Evolutionary conservation across 176 grass and related monocot species (phyloP).

Genomic region (Poa pratensis): DNA sequence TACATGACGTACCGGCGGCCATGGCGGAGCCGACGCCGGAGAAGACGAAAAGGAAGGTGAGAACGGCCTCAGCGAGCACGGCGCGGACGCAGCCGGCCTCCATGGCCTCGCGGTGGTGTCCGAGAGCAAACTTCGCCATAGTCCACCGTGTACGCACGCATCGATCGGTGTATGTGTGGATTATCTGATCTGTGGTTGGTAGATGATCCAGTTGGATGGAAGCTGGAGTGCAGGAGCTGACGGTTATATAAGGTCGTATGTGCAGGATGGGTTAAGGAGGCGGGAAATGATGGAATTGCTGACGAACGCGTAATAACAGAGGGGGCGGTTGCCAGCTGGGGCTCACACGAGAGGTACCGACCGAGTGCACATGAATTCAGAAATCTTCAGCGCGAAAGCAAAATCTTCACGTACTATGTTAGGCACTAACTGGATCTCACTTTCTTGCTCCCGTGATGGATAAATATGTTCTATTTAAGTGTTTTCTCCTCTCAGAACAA

Average conservation of each 20-base stretch:
- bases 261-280: not conserved
- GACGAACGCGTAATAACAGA: not conserved
- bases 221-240: not conserved
- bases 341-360: not conserved
- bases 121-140: slow-evolving; percentile 76
- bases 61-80: slow-evolving; percentile 72
- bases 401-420: slow-evolving; percentile 8
- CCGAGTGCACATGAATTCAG: not conserved
- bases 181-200: not conserved
- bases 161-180: not conserved
- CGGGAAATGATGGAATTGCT: not conserved
- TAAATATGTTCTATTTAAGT: not conserved
- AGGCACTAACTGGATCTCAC: not conserved
- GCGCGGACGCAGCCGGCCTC: slow-evolving; percentile 69
- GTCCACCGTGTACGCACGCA: no score
- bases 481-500: not conserved
- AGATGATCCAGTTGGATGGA: not conserved
- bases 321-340: not conserved
- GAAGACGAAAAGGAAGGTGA: slow-evolving; percentile 98
- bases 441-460: not conserved
- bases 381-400: not conserved
- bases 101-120: slow-evolving; percentile 57
- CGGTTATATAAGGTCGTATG: not conserved
- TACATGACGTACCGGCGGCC: slow-evolving; percentile 50
- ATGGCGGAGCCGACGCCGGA: slow-evolving; percentile 81